These are phyloP conservation scores for Ceratocystis diversiconidia DNA, from an alignment of 2,329 filamentous ascomycete genomes.

Conservation along the genomic window DNA sequence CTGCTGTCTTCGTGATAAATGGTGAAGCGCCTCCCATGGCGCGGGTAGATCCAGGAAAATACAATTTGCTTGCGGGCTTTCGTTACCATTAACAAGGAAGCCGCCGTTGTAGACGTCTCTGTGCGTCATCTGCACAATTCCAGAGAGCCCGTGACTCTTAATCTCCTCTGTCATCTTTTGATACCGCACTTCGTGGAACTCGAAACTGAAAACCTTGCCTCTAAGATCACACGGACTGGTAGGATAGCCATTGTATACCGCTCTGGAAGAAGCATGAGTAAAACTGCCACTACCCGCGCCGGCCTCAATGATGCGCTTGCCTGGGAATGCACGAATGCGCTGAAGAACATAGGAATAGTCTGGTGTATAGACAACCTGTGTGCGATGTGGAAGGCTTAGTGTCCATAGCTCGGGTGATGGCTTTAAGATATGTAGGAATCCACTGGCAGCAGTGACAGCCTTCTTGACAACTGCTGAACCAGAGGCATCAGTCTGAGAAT, in stretches of 20 bases:
- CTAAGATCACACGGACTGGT: constrained; percentile 29
- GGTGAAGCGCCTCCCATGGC: constrained; percentile 64
- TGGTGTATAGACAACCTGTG: constrained; percentile 75
- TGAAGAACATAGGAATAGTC: constrained; percentile 78
- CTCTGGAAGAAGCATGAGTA: constrained; percentile 62
- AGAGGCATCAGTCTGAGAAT: constrained; percentile 24
- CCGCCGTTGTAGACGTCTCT: constrained; percentile 66
- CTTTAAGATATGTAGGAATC: constrained; percentile 65
- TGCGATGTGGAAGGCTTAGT: constrained; percentile 62
- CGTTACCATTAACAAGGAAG: constrained; percentile 35
- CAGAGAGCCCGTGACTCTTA: constrained; percentile 48
- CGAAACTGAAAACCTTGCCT: constrained; percentile 69
- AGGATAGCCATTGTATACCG: constrained; percentile 60
- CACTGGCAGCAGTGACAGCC: constrained; percentile 42
- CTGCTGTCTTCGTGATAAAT: constrained; percentile 44
- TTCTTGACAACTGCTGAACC: constrained; percentile 29
- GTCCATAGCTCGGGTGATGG: constrained; percentile 78
- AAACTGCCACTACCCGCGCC: constrained; percentile 74
- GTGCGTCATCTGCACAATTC: constrained; percentile 57
- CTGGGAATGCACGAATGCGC: constrained; percentile 58
- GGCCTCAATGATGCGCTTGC: constrained; percentile 61
- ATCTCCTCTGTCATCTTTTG: constrained; percentile 57
- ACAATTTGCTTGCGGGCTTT: constrained; percentile 26
- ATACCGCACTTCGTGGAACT: constrained; percentile 63
- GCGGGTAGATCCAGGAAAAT: constrained; percentile 71